These are phyloP conservation scores for Brachypodium distachyon DNA, from an alignment of 202 grass and related monocot genomes.

Conservation along the genomic window DNA sequence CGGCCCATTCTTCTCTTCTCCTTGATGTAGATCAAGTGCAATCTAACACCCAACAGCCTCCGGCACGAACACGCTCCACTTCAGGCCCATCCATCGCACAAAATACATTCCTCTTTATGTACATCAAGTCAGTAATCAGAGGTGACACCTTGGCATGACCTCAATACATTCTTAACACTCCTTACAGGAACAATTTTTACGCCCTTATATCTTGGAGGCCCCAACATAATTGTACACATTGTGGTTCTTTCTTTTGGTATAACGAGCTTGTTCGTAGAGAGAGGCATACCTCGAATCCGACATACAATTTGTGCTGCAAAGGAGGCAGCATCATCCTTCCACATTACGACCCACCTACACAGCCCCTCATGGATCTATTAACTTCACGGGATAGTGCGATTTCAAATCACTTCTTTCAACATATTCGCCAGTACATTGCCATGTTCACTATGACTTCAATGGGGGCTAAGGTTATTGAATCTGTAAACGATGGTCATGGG, in stretches of 20 bases:
- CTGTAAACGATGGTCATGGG: neutral
- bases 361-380: neutral
- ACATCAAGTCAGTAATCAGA: no score
- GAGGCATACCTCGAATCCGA: neutral
- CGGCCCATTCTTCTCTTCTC: no score
- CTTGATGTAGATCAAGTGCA: no score
- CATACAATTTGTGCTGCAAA: neutral
- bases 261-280: neutral
- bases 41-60: no score
- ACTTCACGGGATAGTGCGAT: neutral
- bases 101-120: no score
- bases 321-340: neutral
- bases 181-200: no score
- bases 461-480: neutral
- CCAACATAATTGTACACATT: neutral
- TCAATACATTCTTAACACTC: no score
- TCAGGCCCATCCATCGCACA: no score
- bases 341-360: neutral
- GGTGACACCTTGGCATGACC: no score
- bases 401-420: neutral
- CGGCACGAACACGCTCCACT: no score
- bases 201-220: no score
- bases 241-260: neutral
- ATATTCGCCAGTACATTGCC: neutral
- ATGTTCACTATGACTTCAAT: neutral